Evolutionary conservation across 805 yeast genomes (phyloP).

Genomic region (Blastobotrys attinorum): DNA sequence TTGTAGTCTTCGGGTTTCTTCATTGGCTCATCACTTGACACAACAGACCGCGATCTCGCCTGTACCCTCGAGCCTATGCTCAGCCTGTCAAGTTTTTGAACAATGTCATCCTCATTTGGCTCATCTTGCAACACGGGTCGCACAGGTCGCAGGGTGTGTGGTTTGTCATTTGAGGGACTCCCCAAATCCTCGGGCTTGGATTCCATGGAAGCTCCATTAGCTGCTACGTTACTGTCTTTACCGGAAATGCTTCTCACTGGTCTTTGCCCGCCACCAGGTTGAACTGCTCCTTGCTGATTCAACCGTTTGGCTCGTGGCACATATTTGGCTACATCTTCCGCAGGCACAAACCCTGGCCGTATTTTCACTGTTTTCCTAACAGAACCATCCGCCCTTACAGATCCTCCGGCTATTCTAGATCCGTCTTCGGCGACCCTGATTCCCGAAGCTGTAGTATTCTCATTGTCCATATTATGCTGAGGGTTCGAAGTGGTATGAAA

Average conservation of each 20-base stretch:
- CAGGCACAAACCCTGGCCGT: conserved; percentile 25
- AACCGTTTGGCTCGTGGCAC: conserved; percentile 10
- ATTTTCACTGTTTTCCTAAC: conserved; percentile 20
- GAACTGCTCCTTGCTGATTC: background rate
- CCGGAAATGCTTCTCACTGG: background rate
- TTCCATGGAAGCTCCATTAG: too few species aligned
- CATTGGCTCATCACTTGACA: too few species aligned
- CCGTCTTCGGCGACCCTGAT: conserved; percentile 14
- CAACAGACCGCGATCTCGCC: too few species aligned
- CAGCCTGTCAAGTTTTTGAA: too few species aligned
- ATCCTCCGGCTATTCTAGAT: conserved; percentile 18
- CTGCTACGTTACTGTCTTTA: too few species aligned
- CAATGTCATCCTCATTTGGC: too few species aligned
- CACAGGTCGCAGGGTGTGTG: too few species aligned
- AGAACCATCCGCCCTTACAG: conserved; percentile 25
- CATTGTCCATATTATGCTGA: background rate
- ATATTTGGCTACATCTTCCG: conserved; percentile 22
- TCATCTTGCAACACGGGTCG: too few species aligned
- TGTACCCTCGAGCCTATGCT: too few species aligned
- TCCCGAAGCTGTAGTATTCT: background rate
- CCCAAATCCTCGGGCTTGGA: too few species aligned
- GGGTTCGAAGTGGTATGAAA: background rate
- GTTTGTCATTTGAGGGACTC: too few species aligned
- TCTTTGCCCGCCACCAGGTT: background rate
- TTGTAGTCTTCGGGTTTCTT: too few species aligned